Evolutionary conservation across 2,329 filamentous ascomycete genomes (phyloP).

Genomic region (Alternaria rosae): DNA sequence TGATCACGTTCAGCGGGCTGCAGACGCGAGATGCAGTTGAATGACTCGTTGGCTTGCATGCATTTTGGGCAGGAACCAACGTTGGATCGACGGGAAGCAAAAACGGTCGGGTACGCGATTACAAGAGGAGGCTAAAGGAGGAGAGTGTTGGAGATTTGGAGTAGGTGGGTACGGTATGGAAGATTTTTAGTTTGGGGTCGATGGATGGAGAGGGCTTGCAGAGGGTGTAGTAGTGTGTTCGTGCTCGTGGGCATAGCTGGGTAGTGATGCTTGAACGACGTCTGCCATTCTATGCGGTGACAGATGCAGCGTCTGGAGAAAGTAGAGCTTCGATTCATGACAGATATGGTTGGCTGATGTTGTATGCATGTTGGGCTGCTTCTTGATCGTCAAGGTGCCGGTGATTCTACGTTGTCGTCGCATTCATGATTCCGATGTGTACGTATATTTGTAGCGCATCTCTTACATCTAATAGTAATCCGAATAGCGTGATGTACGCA

Average conservation of each 20-base stretch:
- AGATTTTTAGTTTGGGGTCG: background rate
- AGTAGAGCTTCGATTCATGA: background rate
- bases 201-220: background rate
- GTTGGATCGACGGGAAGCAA: background rate
- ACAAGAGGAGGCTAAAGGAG: background rate
- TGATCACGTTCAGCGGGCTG: background rate
- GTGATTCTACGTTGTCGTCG: background rate
- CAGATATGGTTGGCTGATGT: background rate
- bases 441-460: background rate
- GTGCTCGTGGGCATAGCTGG: too few relatives aligned
- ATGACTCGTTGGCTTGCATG: background rate
- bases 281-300: background rate
- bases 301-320: background rate
- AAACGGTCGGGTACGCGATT: background rate
- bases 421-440: background rate
- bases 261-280: too few relatives aligned
- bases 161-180: background rate
- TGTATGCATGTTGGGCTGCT: background rate
- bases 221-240: background rate
- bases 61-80: background rate
- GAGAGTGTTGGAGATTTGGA: background rate
- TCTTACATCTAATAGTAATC: background rate
- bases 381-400: background rate
- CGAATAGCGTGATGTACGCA: background rate
- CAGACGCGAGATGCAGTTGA: background rate